Evolutionary conservation across 2,329 filamentous ascomycete genomes (phyloP).

Genomic region (Daldinia eschscholtzii): DNA sequence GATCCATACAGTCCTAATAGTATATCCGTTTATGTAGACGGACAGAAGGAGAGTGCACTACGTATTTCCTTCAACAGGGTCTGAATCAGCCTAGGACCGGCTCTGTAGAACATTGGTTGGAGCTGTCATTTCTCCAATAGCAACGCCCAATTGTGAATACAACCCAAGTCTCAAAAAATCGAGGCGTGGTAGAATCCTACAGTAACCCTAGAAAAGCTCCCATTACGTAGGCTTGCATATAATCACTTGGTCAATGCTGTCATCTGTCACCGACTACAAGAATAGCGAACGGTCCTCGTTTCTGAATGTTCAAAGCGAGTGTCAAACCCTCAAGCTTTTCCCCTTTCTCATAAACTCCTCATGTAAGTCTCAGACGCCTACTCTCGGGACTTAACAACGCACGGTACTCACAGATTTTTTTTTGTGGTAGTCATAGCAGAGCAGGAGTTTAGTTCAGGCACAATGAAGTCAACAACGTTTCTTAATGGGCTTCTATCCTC

Average conservation of each 20-base stretch:
- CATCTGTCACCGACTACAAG: neutral
- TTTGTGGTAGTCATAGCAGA: neutral
- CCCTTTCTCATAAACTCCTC: neutral
- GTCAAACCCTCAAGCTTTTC: neutral
- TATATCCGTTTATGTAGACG: neutral
- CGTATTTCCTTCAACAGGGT: neutral
- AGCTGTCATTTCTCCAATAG: neutral
- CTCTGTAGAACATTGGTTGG: neutral
- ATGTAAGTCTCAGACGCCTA: neutral
- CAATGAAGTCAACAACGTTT: conserved; percentile 19
- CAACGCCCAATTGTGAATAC: neutral
- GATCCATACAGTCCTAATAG: neutral
- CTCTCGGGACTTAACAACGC: neutral
- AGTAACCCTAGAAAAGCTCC: neutral
- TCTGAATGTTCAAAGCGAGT: neutral
- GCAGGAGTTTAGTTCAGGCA: neutral
- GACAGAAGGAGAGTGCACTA: neutral
- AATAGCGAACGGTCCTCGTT: neutral
- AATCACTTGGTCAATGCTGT: neutral
- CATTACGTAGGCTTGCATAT: neutral
- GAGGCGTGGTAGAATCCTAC: neutral
- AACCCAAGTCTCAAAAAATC: neutral
- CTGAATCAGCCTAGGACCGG: neutral
- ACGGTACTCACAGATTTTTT: neutral
- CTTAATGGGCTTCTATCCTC: conserved; percentile 18